A percentile compares a stretch with the other conserved stretches of the same genome.
phyloP scores from a whole-genome alignment of 768 basidiomycete genomes.

The Naganishia randhawae region DNA sequence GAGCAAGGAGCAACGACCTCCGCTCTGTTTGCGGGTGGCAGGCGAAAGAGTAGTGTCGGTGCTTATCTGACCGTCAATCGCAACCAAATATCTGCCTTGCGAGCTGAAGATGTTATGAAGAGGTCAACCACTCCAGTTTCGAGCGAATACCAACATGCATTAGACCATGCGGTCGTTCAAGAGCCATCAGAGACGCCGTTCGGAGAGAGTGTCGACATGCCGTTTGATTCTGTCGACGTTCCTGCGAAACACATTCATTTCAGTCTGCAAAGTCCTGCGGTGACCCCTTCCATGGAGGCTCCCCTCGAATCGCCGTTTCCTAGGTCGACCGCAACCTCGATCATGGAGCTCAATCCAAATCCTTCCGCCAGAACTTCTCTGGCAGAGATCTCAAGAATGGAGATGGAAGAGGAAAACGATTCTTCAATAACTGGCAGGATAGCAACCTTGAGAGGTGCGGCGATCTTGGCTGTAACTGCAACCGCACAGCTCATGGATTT shows the following conservation, averaged over 20 bases:
- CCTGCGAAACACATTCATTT: slow-evolving; percentile 10
- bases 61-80: slow-evolving; percentile 11
- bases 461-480: slow-evolving; percentile 10
- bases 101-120: slow-evolving; percentile 16
- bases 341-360: slow-evolving; percentile 14
- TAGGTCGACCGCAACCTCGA: slow-evolving; percentile 10
- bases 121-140: slow-evolving; percentile 8
- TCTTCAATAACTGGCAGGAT: background rate
- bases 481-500: slow-evolving; percentile 20
- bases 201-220: slow-evolving; percentile 2
- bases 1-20: slow-evolving; percentile 1
- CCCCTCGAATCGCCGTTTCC: slow-evolving; percentile 14
- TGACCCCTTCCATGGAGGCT: background rate
- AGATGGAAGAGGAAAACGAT: slow-evolving; percentile 9
- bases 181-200: slow-evolving; percentile 10
- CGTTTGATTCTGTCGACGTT: background rate
- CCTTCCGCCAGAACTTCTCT: background rate
- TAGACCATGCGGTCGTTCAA: slow-evolving; percentile 7
- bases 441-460: background rate
- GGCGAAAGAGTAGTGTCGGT: slow-evolving; percentile 14
- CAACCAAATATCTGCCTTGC: slow-evolving; percentile 7
- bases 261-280: background rate
- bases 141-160: background rate
- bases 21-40: slow-evolving; percentile 3
- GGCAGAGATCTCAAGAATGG: slow-evolving; percentile 5